Conservation (phyloP, 495 filamentous ascomycete species). For the Xylaria curta region DNA sequence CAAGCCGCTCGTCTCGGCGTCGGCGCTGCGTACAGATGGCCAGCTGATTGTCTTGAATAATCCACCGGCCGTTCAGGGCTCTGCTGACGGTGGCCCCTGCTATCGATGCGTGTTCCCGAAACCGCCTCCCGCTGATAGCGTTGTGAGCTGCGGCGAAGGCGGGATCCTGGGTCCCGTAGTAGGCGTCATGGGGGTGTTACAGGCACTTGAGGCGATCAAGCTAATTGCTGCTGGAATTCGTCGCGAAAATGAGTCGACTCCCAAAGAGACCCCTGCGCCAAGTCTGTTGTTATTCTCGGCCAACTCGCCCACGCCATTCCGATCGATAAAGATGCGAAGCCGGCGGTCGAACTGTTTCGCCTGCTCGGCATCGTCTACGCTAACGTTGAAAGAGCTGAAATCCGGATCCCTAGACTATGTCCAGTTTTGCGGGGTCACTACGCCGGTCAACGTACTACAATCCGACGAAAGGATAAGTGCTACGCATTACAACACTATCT, state of each 20-base stretch:
- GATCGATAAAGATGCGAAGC: slow-evolving; percentile 72
- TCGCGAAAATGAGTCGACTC: slow-evolving; percentile 6
- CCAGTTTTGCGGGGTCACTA: slow-evolving; percentile 72
- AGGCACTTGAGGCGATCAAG: slow-evolving; percentile 90
- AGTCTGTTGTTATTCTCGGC: slow-evolving; percentile 77
- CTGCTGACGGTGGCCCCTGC: slow-evolving; percentile 68
- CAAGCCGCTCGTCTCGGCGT: slow-evolving; percentile 87
- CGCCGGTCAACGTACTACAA: slow-evolving; percentile 57
- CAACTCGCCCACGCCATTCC: slow-evolving; percentile 68
- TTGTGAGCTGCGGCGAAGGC: slow-evolving; percentile 86
- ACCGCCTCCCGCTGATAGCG: slow-evolving; percentile 78
- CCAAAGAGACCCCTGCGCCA: slow-evolving; percentile 43
- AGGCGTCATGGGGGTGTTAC: slow-evolving; percentile 90
- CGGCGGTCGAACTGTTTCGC: slow-evolving; percentile 73
- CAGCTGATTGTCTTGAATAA: slow-evolving; percentile 86
- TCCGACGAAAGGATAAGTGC: slow-evolving; percentile 69
- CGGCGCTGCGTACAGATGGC: slow-evolving; percentile 83
- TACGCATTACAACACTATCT: slow-evolving; percentile 53
- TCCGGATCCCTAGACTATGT: slow-evolving; percentile 76
- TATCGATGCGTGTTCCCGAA: slow-evolving; percentile 93
- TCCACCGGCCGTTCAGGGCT: slow-evolving; percentile 57
- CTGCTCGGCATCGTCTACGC: slow-evolving; percentile 67
- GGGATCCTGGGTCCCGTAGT: slow-evolving; percentile 93
- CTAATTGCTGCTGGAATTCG: slow-evolving; percentile 59
- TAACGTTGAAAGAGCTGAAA: slow-evolving; percentile 66